Evolutionary conservation across 2,329 filamentous ascomycete genomes (phyloP).

Genomic region (Cordyceps fumosorosea): DNA sequence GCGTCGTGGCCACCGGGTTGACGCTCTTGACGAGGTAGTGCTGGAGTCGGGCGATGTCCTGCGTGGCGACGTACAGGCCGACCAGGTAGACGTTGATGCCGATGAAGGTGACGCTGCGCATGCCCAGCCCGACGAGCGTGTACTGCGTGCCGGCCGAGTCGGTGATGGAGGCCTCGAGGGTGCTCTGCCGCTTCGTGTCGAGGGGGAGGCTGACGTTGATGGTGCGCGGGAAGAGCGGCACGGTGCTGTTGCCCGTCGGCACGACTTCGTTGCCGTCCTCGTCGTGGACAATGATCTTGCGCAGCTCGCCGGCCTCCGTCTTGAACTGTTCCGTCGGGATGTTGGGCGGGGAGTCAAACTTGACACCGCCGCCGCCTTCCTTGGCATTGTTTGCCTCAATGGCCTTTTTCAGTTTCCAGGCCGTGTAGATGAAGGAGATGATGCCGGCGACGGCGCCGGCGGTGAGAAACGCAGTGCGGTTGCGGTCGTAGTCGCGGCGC

Average conservation of each 20-base stretch:
- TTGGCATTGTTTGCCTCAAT: conserved; percentile 28
- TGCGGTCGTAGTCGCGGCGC: conserved; percentile 43
- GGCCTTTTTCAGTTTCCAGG: conserved; percentile 43
- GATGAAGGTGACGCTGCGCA: conserved; percentile 84
- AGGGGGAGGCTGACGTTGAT: conserved; percentile 51
- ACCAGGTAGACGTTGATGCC: conserved; percentile 91
- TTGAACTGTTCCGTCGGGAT: conserved; percentile 41
- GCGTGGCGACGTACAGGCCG: conserved; percentile 81
- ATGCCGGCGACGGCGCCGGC: conserved; percentile 44
- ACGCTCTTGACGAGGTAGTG: conserved; percentile 67
- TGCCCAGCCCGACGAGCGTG: conserved; percentile 79
- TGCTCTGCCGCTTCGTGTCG: conserved; percentile 19
- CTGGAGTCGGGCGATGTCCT: conserved; percentile 77
- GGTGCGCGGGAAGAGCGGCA: conserved; percentile 70
- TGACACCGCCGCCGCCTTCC: conserved; percentile 34
- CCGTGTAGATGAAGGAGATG: conserved; percentile 44
- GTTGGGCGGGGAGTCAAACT: conserved; percentile 26
- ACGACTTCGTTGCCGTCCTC: conserved; percentile 68
- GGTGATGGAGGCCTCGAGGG: conserved; percentile 31
- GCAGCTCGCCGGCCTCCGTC: conserved; percentile 41
- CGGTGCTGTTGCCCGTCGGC: conserved; percentile 71
- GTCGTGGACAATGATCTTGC: conserved; percentile 57
- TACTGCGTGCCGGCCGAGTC: conserved; percentile 58
- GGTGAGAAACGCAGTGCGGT: conserved; percentile 45
- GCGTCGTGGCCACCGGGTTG: conserved; percentile 70